Base-by-base conservation (phyloP, 129 eudicot species). In the Silybum marianum region DNA sequence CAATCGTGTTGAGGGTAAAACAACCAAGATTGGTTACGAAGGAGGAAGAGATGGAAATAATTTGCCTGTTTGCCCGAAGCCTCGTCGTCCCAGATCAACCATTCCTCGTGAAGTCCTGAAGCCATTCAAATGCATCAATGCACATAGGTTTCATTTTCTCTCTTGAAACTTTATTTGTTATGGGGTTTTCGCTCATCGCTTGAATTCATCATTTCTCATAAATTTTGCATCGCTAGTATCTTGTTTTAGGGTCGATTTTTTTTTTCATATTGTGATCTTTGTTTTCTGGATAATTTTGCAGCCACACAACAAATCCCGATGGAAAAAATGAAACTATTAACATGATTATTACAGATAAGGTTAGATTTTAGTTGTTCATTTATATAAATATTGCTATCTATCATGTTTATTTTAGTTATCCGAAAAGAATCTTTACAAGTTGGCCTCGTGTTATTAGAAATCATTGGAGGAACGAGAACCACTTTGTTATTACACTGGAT, bases 311-410 rank as follows among this genome's bases (percentile, higher is more conserved):
- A 36, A 78, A 84, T 79, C 19, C 21, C 42, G 91, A 91, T 82
- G 90, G 79, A 78, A 84, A 87, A 83, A 87, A 82, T 82, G 97
- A 77, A 62, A 80, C 88, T 84, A 80, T 87, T 71, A 84, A 82
- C 88, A 88, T 80, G 84, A 82, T 82, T 74, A 76, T 83, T 13
- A 73, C 79, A 4, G 90, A 89, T 21, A 89, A 91, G 91, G 97
- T 89, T 69, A 9, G 38, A 44, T 40, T 36, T 28, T 6, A 14
- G 60, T 72, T 6, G 63, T 24, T 30, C 68, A 18, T 76, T 9
- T 48, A 6, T 14, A 67, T 1, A 67, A n/a, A 48, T 10, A 48
- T 21, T 24, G 18, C 2, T 32, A n/a, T 78, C 4, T 12, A 78
- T 48, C 10, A 22, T 46, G 30, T 24, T 39, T 67, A n/a, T 12